These are phyloP conservation scores for Sarocladiaceae sp. DNA, from an alignment of 2,329 filamentous ascomycete genomes.

Conservation along the genomic window DNA sequence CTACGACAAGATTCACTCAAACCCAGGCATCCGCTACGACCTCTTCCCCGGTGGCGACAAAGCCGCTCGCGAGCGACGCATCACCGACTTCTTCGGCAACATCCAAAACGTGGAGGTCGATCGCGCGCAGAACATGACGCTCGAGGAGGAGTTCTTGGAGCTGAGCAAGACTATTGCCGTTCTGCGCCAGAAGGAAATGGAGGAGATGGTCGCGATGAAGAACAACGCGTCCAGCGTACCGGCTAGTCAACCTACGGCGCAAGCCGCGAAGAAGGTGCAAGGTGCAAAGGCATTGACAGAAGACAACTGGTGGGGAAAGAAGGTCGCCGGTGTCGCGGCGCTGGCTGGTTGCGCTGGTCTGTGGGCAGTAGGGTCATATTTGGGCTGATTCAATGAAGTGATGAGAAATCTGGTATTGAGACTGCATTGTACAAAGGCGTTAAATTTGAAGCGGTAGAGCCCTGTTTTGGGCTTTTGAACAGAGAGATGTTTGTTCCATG, in stretches of 20 bases:
- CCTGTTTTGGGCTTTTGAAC: neutral
- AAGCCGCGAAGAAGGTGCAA: conserved; percentile 23
- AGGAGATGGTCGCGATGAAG: conserved; percentile 25
- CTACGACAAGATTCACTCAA: conserved; percentile 87
- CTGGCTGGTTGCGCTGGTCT: conserved; percentile 57
- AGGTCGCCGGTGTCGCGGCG: conserved; percentile 56
- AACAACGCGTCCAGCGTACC: conserved; percentile 20
- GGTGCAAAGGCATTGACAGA: conserved; percentile 58
- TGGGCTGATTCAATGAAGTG: conserved; percentile 25
- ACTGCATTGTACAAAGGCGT: conserved; percentile 8
- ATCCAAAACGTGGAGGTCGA: conserved; percentile 96
- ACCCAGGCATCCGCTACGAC: conserved; percentile 90
- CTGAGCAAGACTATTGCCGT: conserved; percentile 64
- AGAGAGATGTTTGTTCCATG: neutral
- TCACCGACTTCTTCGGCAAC: conserved; percentile 98
- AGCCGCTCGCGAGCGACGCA: conserved; percentile 70
- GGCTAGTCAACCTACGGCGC: conserved; percentile 22
- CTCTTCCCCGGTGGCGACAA: conserved; percentile 83
- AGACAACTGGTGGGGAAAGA: conserved; percentile 64
- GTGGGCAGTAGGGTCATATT: conserved; percentile 53
- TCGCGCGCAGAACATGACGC: conserved; percentile 49
- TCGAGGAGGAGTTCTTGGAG: conserved; percentile 72
- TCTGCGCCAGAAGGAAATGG: conserved; percentile 44
- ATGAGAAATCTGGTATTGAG: neutral
- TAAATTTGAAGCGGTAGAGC: neutral